Conservation (phyloP, 1,139 yeast genomes). For the Diutina rugosa region DNA sequence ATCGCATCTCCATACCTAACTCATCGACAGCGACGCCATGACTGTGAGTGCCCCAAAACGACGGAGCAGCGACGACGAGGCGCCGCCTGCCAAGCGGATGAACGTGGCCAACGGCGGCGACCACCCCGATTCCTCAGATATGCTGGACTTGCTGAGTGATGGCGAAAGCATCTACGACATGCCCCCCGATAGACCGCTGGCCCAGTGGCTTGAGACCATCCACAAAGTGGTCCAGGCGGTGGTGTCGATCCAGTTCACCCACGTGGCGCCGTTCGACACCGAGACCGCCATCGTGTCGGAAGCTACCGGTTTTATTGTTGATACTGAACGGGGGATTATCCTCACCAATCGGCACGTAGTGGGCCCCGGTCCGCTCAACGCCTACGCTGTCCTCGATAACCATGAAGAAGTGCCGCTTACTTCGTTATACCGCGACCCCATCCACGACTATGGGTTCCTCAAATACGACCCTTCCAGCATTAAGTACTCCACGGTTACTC, state of each 20-base stretch:
- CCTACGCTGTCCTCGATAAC: slow-evolving; percentile 85
- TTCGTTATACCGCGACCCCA: slow-evolving; percentile 76
- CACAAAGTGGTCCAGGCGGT: slow-evolving; percentile 75
- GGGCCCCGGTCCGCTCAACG: slow-evolving; percentile 88
- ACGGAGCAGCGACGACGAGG: background rate
- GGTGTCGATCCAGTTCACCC: slow-evolving; percentile 81
- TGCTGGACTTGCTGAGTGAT: background rate
- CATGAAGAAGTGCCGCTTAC: slow-evolving; percentile 87
- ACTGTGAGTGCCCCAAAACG: background rate
- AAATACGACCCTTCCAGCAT: slow-evolving; percentile 61
- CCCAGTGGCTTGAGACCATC: slow-evolving; percentile 69
- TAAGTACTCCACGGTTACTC: slow-evolving; percentile 60
- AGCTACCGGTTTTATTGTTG: slow-evolving; percentile 95
- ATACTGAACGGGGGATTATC: slow-evolving; percentile 65
- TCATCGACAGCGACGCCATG: background rate
- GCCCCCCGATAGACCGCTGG: background rate
- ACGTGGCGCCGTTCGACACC: slow-evolving; percentile 78
- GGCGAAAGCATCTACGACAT: background rate
- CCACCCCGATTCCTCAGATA: background rate
- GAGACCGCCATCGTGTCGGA: slow-evolving; percentile 75
- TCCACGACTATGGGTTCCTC: slow-evolving; percentile 75
- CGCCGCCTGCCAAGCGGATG: background rate
- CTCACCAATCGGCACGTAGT: slow-evolving; percentile 90
- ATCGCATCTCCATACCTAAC: background rate
- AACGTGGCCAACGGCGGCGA: background rate